phyloP scores from a whole-genome alignment of 768 basidiomycete species.

The Flagelloscypha sp. region DNA sequence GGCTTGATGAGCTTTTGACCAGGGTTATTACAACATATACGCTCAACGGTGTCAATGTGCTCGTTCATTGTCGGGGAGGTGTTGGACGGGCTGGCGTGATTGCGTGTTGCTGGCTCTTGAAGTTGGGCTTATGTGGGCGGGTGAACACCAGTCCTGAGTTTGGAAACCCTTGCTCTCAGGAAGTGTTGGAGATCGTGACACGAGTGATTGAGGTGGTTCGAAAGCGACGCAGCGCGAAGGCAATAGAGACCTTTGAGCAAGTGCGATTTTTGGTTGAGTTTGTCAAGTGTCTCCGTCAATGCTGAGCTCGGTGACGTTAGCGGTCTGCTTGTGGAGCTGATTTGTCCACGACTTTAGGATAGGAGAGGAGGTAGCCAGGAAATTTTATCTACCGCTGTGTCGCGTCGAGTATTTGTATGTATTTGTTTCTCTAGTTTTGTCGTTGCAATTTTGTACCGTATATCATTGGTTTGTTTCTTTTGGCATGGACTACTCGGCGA shows the following conservation, averaged over 20 bases:
- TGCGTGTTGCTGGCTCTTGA: slow-evolving; percentile 88
- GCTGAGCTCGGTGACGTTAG: too few species aligned
- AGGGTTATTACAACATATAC: slow-evolving; percentile 66
- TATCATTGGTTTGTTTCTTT: too few species aligned
- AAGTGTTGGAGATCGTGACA: slow-evolving; percentile 62
- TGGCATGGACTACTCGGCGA: too few species aligned
- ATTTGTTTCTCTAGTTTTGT: too few species aligned
- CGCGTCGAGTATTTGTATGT: too few species aligned
- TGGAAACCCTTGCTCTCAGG: slow-evolving; percentile 18
- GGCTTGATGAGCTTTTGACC: slow-evolving; percentile 58
- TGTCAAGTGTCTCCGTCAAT: slow-evolving; percentile 44
- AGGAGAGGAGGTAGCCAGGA: too few species aligned
- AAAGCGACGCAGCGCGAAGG: slow-evolving; percentile 74
- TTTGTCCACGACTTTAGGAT: slow-evolving; percentile 8
- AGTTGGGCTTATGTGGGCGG: slow-evolving; percentile 84
- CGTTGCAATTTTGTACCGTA: too few species aligned
- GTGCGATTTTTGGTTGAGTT: slow-evolving; percentile 77
- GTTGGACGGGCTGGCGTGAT: slow-evolving; percentile 90
- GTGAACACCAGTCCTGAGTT: slow-evolving; percentile 19
- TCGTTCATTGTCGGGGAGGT: slow-evolving; percentile 91
- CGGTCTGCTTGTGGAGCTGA: too few species aligned
- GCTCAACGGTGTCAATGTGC: slow-evolving; percentile 56
- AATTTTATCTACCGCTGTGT: too few species aligned
- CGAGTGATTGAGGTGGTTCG: slow-evolving; percentile 67
- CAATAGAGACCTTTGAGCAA: slow-evolving; percentile 91